These are phyloP conservation scores for Talaromyces rugulosus DNA, from an alignment of 2,329 filamentous ascomycete species.

Conservation along the genomic window DNA sequence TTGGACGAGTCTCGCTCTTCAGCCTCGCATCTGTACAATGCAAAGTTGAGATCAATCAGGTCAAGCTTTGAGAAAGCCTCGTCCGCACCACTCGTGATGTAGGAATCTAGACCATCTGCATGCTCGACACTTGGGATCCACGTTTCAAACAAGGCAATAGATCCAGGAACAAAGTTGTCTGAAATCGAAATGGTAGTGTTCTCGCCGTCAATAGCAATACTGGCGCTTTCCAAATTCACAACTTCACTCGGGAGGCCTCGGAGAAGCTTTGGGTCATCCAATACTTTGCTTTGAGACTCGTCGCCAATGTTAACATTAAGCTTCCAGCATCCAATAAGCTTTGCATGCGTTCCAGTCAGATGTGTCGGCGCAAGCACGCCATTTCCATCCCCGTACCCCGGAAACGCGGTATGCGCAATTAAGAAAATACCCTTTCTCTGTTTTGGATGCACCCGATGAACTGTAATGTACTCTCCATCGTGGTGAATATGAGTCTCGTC, in stretches of 20 bases:
- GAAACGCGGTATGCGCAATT: slow-evolving; percentile 93
- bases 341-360: slow-evolving; percentile 77
- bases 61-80: slow-evolving; percentile 71
- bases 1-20: slow-evolving; percentile 78
- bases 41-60: slow-evolving; percentile 82
- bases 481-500: slow-evolving; percentile 96
- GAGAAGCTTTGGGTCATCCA: slow-evolving; percentile 67
- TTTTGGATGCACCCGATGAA: slow-evolving; percentile 88
- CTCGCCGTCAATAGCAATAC: slow-evolving; percentile 65
- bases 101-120: slow-evolving; percentile 75
- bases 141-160: slow-evolving; percentile 91
- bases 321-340: slow-evolving; percentile 84
- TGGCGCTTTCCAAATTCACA: slow-evolving; percentile 67
- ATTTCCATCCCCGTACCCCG: slow-evolving; percentile 81
- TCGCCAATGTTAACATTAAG: slow-evolving; percentile 79
- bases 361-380: slow-evolving; percentile 74
- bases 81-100: slow-evolving; percentile 75
- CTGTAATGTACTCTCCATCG: slow-evolving; percentile 91
- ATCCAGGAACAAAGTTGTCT: slow-evolving; percentile 84
- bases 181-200: slow-evolving; percentile 77
- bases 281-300: slow-evolving; percentile 60
- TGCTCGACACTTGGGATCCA: slow-evolving; percentile 89
- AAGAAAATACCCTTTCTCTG: slow-evolving; percentile 92
- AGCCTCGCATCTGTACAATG: slow-evolving; percentile 85
- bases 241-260: slow-evolving; percentile 81